phyloP scores from a whole-genome alignment of 768 basidiomycete genomes.

The Leccinum subtestaceum region DNA sequence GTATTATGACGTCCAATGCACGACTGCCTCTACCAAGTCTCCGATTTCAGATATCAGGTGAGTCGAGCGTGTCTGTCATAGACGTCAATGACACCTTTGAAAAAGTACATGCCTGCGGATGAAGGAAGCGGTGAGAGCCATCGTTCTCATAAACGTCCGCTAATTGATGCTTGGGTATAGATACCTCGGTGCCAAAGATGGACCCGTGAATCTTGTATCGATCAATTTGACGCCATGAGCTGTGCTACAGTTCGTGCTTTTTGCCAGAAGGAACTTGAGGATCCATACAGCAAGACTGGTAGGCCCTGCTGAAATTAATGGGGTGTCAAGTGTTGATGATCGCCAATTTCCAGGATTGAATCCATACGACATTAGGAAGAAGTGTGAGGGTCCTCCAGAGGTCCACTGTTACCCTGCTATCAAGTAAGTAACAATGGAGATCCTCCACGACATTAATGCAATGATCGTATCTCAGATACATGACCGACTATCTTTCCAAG shows the following conservation, averaged over 20 bases:
- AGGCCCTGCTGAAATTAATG: conserved; percentile 14
- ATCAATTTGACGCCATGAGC: conserved; percentile 61
- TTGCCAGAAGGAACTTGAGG: conserved; percentile 46
- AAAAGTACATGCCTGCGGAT: conserved; percentile 38
- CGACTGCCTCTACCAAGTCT: conserved; percentile 40
- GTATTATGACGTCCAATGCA: conserved; percentile 56
- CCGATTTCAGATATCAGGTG: conserved; percentile 40
- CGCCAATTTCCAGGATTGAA: conserved; percentile 37
- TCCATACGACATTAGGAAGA: conserved; percentile 64
- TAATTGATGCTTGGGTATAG: conserved; percentile 31
- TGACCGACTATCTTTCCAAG: conserved; percentile 54
- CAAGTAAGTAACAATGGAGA: conserved; percentile 26
- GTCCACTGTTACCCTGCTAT: conserved; percentile 60
- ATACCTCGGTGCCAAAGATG: conserved; percentile 67
- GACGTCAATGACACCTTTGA: background rate
- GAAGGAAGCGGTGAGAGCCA: conserved; percentile 37
- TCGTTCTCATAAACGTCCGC: background rate
- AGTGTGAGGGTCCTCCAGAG: conserved; percentile 47
- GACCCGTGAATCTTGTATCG: conserved; percentile 57
- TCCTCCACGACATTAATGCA: too few relatives aligned
- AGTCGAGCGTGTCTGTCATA: background rate
- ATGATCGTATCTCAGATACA: conserved; percentile 37
- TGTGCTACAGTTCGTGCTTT: conserved; percentile 66
- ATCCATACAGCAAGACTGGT: conserved; percentile 19
- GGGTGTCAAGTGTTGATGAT: background rate